Evolutionary conservation across 345 rosid species (phyloP).

Genomic region (Bruguiera gymnorhiza): DNA sequence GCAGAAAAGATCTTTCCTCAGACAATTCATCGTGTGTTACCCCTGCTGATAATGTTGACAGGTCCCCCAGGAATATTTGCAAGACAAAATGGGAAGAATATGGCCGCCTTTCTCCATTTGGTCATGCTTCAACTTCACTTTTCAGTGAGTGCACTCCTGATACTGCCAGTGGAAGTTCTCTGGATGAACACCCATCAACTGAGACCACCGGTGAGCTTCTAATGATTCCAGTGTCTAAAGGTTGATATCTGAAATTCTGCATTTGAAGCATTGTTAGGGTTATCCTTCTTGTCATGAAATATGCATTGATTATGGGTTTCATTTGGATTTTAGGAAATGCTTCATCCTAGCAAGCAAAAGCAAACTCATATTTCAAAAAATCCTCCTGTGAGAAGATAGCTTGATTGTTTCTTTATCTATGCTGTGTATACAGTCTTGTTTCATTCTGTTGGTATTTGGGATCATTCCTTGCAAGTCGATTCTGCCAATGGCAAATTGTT

Average conservation of each 20-base stretch:
- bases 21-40: slow-evolving; percentile 55
- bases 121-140: slow-evolving; percentile 56
- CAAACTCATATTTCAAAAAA: too few relatives aligned
- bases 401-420: neutral
- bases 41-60: slow-evolving; percentile 50
- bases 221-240: slow-evolving; percentile 3
- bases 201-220: slow-evolving; percentile 45
- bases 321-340: too few relatives aligned
- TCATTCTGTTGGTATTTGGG: neutral
- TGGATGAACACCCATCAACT: slow-evolving; percentile 54
- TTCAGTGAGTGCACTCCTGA: slow-evolving; percentile 53
- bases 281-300: neutral
- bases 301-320: too few relatives aligned
- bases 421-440: neutral
- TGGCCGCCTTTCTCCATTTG: slow-evolving; percentile 57
- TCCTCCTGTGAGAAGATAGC: neutral
- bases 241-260: slow-evolving; percentile 1
- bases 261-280: neutral
- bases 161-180: slow-evolving; percentile 53
- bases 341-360: too few relatives aligned
- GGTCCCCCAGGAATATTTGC: slow-evolving; percentile 43
- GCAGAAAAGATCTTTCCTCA: slow-evolving; percentile 60
- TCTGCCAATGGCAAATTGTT: neutral
- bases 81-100: slow-evolving; percentile 60
- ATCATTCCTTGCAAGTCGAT: neutral